Evolutionary conservation across 257 asterid genomes (phyloP).

Genomic region (Nicotiana noctiflora): DNA sequence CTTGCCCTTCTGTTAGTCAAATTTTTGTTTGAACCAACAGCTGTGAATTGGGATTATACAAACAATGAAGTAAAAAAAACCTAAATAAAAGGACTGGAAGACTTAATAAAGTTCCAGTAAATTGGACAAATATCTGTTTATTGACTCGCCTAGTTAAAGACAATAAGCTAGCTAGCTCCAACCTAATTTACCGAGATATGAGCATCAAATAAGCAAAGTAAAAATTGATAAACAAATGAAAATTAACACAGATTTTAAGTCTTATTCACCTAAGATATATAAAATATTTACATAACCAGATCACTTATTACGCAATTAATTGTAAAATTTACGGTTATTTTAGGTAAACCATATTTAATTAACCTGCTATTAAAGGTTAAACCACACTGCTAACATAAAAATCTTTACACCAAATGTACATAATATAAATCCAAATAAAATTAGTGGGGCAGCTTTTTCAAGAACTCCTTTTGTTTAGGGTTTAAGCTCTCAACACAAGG

Average conservation of each 20-base stretch:
- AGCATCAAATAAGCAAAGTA: constrained; percentile 13
- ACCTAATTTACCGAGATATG: constrained; percentile 25
- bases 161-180: constrained; percentile 24
- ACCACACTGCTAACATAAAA: no score
- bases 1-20: constrained; percentile 1
- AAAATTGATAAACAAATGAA: neutral
- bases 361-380: no score
- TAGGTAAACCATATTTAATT: no score
- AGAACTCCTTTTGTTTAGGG: constrained; percentile 39
- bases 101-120: neutral
- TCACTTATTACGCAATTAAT: no score
- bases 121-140: constrained; percentile 14
- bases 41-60: neutral
- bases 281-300: no score
- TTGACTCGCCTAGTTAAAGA: constrained; percentile 14
- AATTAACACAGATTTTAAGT: neutral
- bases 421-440: no score
- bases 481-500: constrained; percentile 74
- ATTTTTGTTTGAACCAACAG: neutral
- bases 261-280: no score
- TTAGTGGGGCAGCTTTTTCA: constrained; percentile 31
- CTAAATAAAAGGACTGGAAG: neutral
- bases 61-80: no score
- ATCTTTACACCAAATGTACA: no score
- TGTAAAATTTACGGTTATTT: no score